Evolutionary conservation across 2,329 filamentous ascomycete species (phyloP), one percentile per base, ranked within the genome.

Genomic region (Metarhizium album): DNA sequence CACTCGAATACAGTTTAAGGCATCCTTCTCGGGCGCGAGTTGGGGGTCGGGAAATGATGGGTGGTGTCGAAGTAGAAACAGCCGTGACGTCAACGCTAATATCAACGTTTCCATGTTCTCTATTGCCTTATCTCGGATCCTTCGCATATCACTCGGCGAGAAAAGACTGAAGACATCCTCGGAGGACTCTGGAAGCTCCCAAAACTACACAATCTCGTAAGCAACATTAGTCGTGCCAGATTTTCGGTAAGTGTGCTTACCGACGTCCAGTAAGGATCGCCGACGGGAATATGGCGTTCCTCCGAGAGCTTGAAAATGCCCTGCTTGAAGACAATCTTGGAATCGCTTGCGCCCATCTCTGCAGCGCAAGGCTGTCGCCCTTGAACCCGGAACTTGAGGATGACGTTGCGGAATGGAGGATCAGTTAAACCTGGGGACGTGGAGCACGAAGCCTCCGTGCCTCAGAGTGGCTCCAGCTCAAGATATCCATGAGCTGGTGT

Each of bases 81-180:
- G 76, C 46, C 88, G 84, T 42, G 86, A 88, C n/a, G 86, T 88
- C 53, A 94, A 75, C 47, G 87, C 88, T 42, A 91, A 76, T 57
- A 95, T 80, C 40, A 96, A 77, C 6, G 90, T 95, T 70, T 96
- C 90, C 56, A 96, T 76, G 64, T 96, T 96, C 65, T 87, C 84
- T 55, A 94, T 74, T 46, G 90, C 86, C 60, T 82, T 78, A 67
- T 96, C 91, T 64, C 90, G 82, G 45, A 89, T 90, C 58, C 90
- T 83, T 55, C 90, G 87, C 56, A 96, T 91, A 65, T 94, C 87
- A 52, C 84, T 82, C 5, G 90, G 83, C 37, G 90, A 90, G 70
- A 96, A 97, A 54, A 97, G 80, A 64, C 89, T 95, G 74, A 97
- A 97, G 62, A 98, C 84, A 74, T 98, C 93, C 65, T 97, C 93